A percentile compares a stretch with the other conserved stretches of the same genome.
These are phyloP conservation scores for Cylindrotheca closterium DNA, from an alignment of 108 stramenopile species.

Conservation along the genomic window DNA sequence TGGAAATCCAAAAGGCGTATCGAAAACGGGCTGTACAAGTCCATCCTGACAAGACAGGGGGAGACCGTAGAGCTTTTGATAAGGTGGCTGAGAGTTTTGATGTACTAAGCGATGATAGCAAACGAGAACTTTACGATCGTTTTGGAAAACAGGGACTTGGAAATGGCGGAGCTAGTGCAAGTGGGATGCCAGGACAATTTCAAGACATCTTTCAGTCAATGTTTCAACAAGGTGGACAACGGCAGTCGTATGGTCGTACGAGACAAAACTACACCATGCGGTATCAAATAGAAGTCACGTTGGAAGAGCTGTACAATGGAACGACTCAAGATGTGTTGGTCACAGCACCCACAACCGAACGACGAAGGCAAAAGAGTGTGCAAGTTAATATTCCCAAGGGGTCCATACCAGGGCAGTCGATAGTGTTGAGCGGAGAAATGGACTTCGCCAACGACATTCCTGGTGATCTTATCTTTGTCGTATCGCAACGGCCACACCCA, in stretches of 20 bases:
- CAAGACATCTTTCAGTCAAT: slow-evolving; percentile 21
- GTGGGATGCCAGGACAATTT: slow-evolving; percentile 12
- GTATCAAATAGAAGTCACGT: slow-evolving; percentile 71
- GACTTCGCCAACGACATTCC: slow-evolving; percentile 61
- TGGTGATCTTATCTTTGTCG: slow-evolving; percentile 71
- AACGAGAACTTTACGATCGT: slow-evolving; percentile 88
- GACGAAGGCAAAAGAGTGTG: slow-evolving; percentile 44
- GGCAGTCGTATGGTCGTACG: neutral
- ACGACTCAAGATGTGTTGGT: slow-evolving; percentile 48
- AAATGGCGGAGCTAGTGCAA: slow-evolving; percentile 9
- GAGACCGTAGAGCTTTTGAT: slow-evolving; percentile 84
- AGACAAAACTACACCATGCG: slow-evolving; percentile 32
- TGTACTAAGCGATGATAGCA: slow-evolving; percentile 86
- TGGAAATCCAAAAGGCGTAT: slow-evolving; percentile 87
- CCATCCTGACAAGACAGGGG: slow-evolving; percentile 93
- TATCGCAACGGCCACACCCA: slow-evolving; percentile 51
- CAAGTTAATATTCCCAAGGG: slow-evolving; percentile 62
- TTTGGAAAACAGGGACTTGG: slow-evolving; percentile 79
- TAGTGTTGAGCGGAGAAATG: slow-evolving; percentile 64
- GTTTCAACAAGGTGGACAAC: slow-evolving; percentile 18
- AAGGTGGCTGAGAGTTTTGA: slow-evolving; percentile 94
- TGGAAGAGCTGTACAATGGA: slow-evolving; percentile 83
- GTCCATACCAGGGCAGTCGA: slow-evolving; percentile 49
- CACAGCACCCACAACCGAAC: slow-evolving; percentile 39
- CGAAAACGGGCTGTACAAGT: slow-evolving; percentile 83